A percentile compares a stretch with the other conserved stretches of the same genome.
These are phyloP conservation scores for Aquilaria malaccensis DNA, from an alignment of 345 rosid genomes.

Conservation along the genomic window DNA sequence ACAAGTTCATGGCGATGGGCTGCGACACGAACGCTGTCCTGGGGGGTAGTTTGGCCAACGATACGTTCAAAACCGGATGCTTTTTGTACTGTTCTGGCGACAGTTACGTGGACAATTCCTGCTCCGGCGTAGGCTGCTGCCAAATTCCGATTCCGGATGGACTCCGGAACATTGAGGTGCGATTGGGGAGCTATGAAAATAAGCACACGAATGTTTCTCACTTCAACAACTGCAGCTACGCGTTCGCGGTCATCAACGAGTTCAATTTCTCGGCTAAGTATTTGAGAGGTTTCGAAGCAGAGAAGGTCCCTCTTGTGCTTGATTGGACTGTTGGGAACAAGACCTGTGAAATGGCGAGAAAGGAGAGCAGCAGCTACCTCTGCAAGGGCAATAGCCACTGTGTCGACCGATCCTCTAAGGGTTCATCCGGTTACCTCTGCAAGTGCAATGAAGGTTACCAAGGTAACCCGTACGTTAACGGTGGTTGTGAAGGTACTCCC, in stretches of 20 bases:
- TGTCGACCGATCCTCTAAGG: background rate
- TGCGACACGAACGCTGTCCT: slow-evolving; percentile 17
- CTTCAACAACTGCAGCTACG: slow-evolving; percentile 30
- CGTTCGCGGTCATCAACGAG: slow-evolving; percentile 8
- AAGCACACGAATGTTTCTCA: background rate
- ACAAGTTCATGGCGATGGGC: slow-evolving; percentile 19
- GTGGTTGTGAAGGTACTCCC: too few relatives aligned
- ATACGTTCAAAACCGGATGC: too few relatives aligned
- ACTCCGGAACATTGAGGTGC: background rate
- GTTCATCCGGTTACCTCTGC: too few relatives aligned
- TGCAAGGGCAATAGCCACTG: slow-evolving; percentile 15
- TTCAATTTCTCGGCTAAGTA: slow-evolving; percentile 15
- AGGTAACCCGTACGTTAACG: too few relatives aligned
- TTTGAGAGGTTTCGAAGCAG: background rate
- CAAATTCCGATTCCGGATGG: slow-evolving; percentile 18
- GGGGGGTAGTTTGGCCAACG: background rate
- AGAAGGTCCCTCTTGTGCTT: slow-evolving; percentile 11
- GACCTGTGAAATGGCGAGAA: background rate
- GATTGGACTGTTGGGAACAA: slow-evolving; percentile 18
- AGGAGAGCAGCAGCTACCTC: background rate
- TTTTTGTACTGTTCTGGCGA: too few relatives aligned
- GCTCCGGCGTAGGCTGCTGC: slow-evolving; percentile 35
- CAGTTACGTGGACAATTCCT: background rate
- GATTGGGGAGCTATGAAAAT: accelerated
- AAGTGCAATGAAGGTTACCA: too few relatives aligned